Base-by-base conservation (phyloP, 176 grass and related monocot genomes). In the Aegilops speltoides region DNA sequence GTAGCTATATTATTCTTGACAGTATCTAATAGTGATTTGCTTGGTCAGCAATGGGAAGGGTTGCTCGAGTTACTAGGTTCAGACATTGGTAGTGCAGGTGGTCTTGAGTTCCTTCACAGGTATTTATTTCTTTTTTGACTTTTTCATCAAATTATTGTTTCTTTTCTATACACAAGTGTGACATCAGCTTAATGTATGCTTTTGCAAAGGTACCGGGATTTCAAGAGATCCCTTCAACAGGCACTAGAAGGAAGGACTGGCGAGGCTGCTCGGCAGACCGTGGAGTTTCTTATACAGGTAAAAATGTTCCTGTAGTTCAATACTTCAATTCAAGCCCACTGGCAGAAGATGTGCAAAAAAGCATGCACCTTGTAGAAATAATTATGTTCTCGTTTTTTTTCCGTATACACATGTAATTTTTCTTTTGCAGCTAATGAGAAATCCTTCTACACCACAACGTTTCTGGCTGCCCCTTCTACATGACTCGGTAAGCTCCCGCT, bases 81-180 rank as follows among this genome's bases (percentile, higher is more conserved):
- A 60, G 93, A 96, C 81, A 88, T 98, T 72, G 92, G 93, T 78
- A 90, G 86, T 81, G 88, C 92, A 46, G 92, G 96, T 66, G 96
- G 96, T 73, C 92, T 98, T 62, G 93, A 96, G 68, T 98, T 98
- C 87, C 92, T 98, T 92, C 96, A 96, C 20, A 96, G 95, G 96
- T 98, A 91, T 66, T 76, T 34, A 24, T 77, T 57, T 80, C 8
- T 38, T 90, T 83, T 62, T 74, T 11, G 50, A 50, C 68, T 52
- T 20, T 31, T 48, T 19, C 56, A 59, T 59, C 78, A 77, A 73
- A 13, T 68, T 84, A 41, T 11, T 75, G 19, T 48, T 2, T 84
- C 38, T 52, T 16, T 7, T 66, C 36, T 88, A 41, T 85, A 16
- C 79, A 83, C 73, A 90, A 64, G 24, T 68, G 48, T 71, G 65